A percentile compares a stretch with the other conserved stretches of the same genome.
Conservation (phyloP, 176 grass and related monocot species). For the Rhynchospora breviuscula region DNA sequence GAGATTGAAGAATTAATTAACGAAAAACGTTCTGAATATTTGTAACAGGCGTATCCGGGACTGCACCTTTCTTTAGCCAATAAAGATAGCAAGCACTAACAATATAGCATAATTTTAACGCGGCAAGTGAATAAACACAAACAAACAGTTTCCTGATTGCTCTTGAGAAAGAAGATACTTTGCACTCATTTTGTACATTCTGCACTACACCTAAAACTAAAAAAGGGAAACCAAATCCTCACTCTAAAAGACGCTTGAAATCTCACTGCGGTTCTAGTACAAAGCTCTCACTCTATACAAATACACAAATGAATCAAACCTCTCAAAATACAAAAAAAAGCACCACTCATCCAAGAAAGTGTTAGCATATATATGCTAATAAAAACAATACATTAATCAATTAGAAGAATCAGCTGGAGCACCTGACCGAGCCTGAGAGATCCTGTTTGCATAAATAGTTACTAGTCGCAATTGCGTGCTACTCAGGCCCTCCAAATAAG, state of each 20-base stretch:
- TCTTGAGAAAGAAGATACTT: neutral
- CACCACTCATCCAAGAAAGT: constrained; percentile 40
- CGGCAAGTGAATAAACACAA: neutral
- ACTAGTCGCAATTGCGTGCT: constrained; percentile 81
- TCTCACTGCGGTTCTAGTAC: constrained; percentile 10
- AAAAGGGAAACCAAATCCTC: constrained; percentile 22
- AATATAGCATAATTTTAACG: neutral
- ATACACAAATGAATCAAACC: constrained; percentile 57
- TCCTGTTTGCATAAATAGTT: constrained; percentile 91
- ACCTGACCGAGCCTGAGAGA: constrained; percentile 76
- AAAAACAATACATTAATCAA: constrained; percentile 37
- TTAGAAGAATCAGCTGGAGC: constrained; percentile 46
- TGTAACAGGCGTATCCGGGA: no score
- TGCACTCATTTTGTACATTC: constrained; percentile 21
- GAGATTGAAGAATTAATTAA: no score
- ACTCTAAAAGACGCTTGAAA: constrained; percentile 13
- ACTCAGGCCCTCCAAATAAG: constrained; percentile 84
- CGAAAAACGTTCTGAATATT: no score
- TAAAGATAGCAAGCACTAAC: neutral
- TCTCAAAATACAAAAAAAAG: constrained; percentile 33
- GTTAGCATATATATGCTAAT: constrained; percentile 37
- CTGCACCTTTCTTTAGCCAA: neutral
- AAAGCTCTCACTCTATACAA: constrained; percentile 54
- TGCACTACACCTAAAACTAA: neutral
- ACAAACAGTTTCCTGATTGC: neutral